Conservation (phyloP, 441 rosid genomes). For the Brassica balearica region DNA sequence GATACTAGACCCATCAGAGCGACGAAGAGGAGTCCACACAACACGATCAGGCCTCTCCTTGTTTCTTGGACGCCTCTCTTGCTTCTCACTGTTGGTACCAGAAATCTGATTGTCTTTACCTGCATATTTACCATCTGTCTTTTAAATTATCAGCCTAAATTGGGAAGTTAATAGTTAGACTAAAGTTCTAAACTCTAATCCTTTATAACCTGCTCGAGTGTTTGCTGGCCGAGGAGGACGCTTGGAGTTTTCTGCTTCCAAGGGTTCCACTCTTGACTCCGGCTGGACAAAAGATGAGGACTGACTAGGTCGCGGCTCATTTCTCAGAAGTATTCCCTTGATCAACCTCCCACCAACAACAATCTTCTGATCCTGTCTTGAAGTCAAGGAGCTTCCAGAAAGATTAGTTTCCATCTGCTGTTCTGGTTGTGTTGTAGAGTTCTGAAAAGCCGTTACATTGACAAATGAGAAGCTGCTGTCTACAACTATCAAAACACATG, state of each 20-base stretch:
- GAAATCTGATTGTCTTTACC: constrained; percentile 54
- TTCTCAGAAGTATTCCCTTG: constrained; percentile 56
- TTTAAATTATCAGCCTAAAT: constrained; percentile 29
- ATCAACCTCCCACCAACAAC: constrained; percentile 61
- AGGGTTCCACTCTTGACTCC: constrained; percentile 52
- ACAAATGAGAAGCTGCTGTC: too few relatives aligned
- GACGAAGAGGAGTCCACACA: constrained; percentile 60
- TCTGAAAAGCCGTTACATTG: too few relatives aligned
- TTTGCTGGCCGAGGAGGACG: constrained; percentile 50
- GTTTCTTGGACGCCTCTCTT: constrained; percentile 63
- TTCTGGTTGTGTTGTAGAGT: neutral
- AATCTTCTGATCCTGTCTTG: constrained; percentile 49
- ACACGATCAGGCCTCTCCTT: constrained; percentile 69
- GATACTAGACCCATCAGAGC: constrained; percentile 56
- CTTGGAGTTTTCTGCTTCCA: constrained; percentile 53
- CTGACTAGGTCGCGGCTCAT: constrained; percentile 47
- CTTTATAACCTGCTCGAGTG: constrained; percentile 38
- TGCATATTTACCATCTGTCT: constrained; percentile 49
- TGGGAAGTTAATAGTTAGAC: constrained; percentile 15
- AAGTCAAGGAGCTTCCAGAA: constrained; percentile 44
- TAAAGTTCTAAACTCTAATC: constrained; percentile 27
- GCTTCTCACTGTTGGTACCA: constrained; percentile 56
- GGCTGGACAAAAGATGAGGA: constrained; percentile 46
- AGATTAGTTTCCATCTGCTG: constrained; percentile 44
- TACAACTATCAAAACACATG: too few relatives aligned